These are phyloP conservation scores for Pythium brachiatum DNA, from an alignment of 352 stramenopile genomes.

Conservation along the genomic window DNA sequence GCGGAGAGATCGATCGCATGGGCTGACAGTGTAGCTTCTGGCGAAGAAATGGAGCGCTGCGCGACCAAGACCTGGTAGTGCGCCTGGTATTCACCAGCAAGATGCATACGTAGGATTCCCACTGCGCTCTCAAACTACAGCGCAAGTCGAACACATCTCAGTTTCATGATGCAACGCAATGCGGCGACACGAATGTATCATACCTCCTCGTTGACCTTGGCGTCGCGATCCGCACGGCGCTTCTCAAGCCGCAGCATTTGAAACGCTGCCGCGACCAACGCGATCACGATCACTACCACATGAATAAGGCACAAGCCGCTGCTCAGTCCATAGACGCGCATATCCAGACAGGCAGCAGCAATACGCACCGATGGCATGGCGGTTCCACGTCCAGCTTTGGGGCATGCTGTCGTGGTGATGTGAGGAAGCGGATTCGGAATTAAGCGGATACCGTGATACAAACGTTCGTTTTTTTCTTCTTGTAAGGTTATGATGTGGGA, in stretches of 20 bases:
- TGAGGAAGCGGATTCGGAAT: conserved; percentile 2
- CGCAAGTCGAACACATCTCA: neutral
- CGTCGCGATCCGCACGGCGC: conserved; percentile 30
- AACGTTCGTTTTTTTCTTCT: neutral
- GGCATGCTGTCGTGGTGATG: conserved; percentile 2
- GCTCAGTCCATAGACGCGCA: neutral
- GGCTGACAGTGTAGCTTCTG: neutral
- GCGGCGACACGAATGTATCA: neutral
- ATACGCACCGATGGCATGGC: conserved; percentile 11
- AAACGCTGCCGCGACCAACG: conserved; percentile 56
- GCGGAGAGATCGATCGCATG: conserved; percentile 22
- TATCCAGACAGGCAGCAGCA: neutral
- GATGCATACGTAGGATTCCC: conserved; percentile 35
- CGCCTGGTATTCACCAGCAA: conserved; percentile 24
- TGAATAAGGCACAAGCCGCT: neutral
- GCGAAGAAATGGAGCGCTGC: neutral
- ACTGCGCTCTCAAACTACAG: conserved; percentile 53
- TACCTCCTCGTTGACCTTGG: conserved; percentile 42
- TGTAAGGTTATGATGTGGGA: neutral
- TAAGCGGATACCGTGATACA: conserved; percentile 9
- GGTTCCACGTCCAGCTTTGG: neutral
- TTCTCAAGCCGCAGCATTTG: conserved; percentile 55
- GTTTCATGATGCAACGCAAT: no score
- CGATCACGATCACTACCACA: conserved; percentile 51
- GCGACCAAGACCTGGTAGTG: conserved; percentile 51